phyloP scores from a whole-genome alignment of 2,329 filamentous ascomycete species.

The Atkinsonella hypoxylon region DNA sequence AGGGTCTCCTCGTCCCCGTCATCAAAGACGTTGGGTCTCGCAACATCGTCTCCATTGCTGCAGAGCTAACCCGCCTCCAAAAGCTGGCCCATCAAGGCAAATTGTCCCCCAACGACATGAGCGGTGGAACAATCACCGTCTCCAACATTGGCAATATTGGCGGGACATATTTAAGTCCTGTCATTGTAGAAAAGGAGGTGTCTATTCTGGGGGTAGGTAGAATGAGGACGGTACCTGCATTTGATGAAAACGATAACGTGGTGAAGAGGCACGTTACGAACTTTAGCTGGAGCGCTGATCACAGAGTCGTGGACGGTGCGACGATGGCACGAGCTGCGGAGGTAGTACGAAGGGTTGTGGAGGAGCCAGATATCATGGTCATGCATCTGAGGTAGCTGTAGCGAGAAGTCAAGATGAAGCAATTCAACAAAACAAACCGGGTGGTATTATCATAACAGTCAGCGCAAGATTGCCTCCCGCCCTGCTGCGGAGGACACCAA shows the following conservation, averaged over 20 bases:
- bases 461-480: too few species aligned
- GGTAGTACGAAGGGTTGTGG: constrained; percentile 63
- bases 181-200: constrained; percentile 83
- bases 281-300: constrained; percentile 94
- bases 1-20: constrained; percentile 81
- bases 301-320: constrained; percentile 86
- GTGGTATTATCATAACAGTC: too few species aligned
- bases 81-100: constrained; percentile 61
- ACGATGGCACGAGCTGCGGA: constrained; percentile 88
- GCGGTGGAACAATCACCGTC: constrained; percentile 83
- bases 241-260: constrained; percentile 47
- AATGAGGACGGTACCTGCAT: constrained; percentile 69
- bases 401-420: background rate
- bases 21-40: constrained; percentile 70
- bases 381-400: constrained; percentile 55
- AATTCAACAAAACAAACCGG: background rate
- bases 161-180: constrained; percentile 80
- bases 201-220: constrained; percentile 84
- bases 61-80: constrained; percentile 64
- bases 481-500: too few species aligned
- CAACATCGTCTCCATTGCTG: constrained; percentile 67
- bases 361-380: constrained; percentile 80
- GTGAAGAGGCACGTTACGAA: constrained; percentile 71
- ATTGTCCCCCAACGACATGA: constrained; percentile 62
- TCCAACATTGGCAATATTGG: constrained; percentile 96